Evolutionary conservation across 2,329 filamentous ascomycete genomes (phyloP).

Genomic region (Aschersonia sp.): DNA sequence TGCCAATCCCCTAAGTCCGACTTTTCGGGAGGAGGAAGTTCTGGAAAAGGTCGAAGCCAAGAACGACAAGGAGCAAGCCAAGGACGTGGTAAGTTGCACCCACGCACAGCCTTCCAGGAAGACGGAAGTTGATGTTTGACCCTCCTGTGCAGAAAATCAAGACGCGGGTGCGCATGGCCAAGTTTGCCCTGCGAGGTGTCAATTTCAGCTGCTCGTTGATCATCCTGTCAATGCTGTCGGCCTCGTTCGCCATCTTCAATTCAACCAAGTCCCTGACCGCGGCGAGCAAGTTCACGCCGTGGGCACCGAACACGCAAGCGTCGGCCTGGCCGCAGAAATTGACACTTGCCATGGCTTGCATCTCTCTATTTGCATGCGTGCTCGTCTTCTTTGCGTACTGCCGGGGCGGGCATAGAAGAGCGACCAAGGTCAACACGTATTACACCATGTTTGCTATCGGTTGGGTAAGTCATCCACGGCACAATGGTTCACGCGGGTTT

Average conservation of each 20-base stretch:
- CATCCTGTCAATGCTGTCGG: slow-evolving; percentile 75
- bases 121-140: not conserved
- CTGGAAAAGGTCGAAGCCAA: slow-evolving; percentile 70
- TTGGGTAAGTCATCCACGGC: slow-evolving; percentile 32
- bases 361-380: slow-evolving; percentile 70
- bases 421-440: slow-evolving; percentile 88
- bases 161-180: slow-evolving; percentile 78
- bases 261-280: slow-evolving; percentile 60
- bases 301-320: slow-evolving; percentile 60
- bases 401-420: slow-evolving; percentile 72
- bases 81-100: slow-evolving; percentile 61
- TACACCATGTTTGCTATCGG: slow-evolving; percentile 88
- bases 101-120: not conserved
- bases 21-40: slow-evolving; percentile 74
- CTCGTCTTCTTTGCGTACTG: slow-evolving; percentile 75
- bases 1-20: slow-evolving; percentile 73
- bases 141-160: slow-evolving; percentile 61
- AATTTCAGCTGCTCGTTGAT: slow-evolving; percentile 97
- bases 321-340: slow-evolving; percentile 73
- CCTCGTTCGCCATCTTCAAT: slow-evolving; percentile 88
- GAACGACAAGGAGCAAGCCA: slow-evolving; percentile 76
- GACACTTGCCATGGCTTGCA: slow-evolving; percentile 60
- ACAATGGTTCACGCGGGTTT: too few species aligned
- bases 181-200: slow-evolving; percentile 85
- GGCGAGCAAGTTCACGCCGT: slow-evolving; percentile 70